Evolutionary conservation across 129 eudicot species (phyloP).

Genomic region (Pittosporum tobira): DNA sequence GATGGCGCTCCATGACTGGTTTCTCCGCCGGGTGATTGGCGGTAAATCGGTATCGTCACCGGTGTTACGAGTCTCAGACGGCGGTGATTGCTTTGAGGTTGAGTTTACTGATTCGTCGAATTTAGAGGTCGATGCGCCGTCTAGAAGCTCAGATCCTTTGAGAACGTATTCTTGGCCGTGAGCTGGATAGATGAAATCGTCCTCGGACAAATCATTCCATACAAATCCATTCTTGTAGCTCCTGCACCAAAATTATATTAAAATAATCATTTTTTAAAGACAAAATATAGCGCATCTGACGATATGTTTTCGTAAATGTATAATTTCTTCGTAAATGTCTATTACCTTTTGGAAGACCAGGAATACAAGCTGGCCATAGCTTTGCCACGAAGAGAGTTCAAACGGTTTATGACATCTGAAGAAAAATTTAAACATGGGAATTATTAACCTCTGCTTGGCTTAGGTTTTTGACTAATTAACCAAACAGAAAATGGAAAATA

Average conservation of each 20-base stretch:
- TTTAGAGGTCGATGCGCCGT: slow-evolving; percentile 14
- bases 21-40: slow-evolving; percentile 40
- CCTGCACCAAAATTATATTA: slow-evolving; percentile 41
- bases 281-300: too few relatives aligned
- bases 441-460: background rate
- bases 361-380: slow-evolving; percentile 78
- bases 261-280: too few relatives aligned
- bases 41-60: slow-evolving; percentile 32
- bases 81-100: slow-evolving; percentile 13
- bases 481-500: too few relatives aligned
- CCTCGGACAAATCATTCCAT: slow-evolving; percentile 85
- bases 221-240: slow-evolving; percentile 86
- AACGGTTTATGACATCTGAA: slow-evolving; percentile 57
- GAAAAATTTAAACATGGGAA: background rate
- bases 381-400: slow-evolving; percentile 74
- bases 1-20: slow-evolving; percentile 78
- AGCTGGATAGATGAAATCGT: slow-evolving; percentile 79
- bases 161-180: slow-evolving; percentile 81
- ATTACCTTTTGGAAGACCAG: slow-evolving; percentile 94
- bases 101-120: slow-evolving; percentile 24
- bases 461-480: too few relatives aligned
- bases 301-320: too few relatives aligned
- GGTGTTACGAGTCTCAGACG: slow-evolving; percentile 28
- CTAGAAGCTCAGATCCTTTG: slow-evolving; percentile 77
- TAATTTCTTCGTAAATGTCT: too few relatives aligned